phyloP scores from a whole-genome alignment of 768 basidiomycete genomes.

The Leccinum olivaceopallidum region DNA sequence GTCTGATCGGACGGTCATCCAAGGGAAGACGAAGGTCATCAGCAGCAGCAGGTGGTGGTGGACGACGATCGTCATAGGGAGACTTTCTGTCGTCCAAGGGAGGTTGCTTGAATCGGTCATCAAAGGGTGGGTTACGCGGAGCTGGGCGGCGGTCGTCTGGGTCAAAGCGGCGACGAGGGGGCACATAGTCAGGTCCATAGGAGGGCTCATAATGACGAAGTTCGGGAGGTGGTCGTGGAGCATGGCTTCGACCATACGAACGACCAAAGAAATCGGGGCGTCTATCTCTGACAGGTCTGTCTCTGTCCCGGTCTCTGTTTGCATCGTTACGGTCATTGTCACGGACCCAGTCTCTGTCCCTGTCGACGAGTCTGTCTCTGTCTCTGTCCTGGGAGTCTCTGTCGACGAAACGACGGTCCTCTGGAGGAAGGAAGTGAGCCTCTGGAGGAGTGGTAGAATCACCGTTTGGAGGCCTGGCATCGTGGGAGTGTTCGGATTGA shows the following conservation, averaged over 20 bases:
- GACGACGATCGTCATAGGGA: slow-evolving; percentile 31
- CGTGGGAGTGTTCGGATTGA: slow-evolving; percentile 9
- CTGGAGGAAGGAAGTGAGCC: slow-evolving; percentile 18
- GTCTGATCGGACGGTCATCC: slow-evolving; percentile 37
- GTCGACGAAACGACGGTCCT: slow-evolving; percentile 36
- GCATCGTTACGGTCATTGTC: slow-evolving; percentile 33
- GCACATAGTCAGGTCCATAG: slow-evolving; percentile 36
- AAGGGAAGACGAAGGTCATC: slow-evolving; percentile 28
- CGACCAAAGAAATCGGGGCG: slow-evolving; percentile 39
- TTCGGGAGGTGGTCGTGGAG: slow-evolving; percentile 45
- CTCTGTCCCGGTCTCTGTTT: slow-evolving; percentile 34
- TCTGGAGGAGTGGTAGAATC: slow-evolving; percentile 7
- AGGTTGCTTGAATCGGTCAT: slow-evolving; percentile 28
- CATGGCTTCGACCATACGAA: slow-evolving; percentile 40
- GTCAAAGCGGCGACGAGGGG: slow-evolving; percentile 37
- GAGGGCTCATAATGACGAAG: slow-evolving; percentile 49
- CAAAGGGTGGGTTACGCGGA: slow-evolving; percentile 18
- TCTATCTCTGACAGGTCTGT: slow-evolving; percentile 35
- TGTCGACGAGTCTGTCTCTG: slow-evolving; percentile 6
- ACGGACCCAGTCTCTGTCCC: slow-evolving; percentile 33
- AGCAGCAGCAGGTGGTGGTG: slow-evolving; percentile 8
- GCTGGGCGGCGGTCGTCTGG: slow-evolving; percentile 30
- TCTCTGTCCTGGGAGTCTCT: slow-evolving; percentile 35
- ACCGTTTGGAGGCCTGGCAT: slow-evolving; percentile 15
- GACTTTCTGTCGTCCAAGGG: slow-evolving; percentile 33